Evolutionary conservation across 176 grass and related monocot genomes (phyloP), one percentile per base, ranked within the genome.

Genomic region (Elaeis guineensis): DNA sequence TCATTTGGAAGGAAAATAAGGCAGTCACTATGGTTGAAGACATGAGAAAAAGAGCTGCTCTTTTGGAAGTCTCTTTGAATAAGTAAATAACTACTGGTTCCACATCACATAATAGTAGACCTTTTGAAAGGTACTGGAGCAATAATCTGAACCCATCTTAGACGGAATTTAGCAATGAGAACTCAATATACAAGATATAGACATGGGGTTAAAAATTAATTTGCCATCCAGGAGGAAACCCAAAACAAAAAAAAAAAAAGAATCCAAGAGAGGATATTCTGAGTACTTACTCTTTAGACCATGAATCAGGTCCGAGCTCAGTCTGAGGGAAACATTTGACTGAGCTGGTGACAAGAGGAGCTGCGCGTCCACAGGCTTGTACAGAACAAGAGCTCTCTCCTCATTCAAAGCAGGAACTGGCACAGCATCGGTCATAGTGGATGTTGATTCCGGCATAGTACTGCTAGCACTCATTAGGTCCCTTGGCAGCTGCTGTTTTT

Each of bases 381-480:
- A 73, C 16, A 63, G 59, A 52, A 73, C 59, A 18, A 73, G 50
- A 48, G 70, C 50, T 55, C 70, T 73, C 70, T 72, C 55, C 50
- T 61, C 59, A 24, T 63, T 55, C 12, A 5, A 63, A 44, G 70
- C 19, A 50, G 5, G 20, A 20, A 19, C 16, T 22, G 30, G 25
- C 50, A 50, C 32, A 5, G 15, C 11, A 12, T 62, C 58, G 6
- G 6, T 62, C 59, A 28, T 19, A n/a, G 15, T 20, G 8, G 50
- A 35, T 54, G 14, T 49, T 11, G 48, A 19, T 32, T 50, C 25
- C 8, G 22, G 28, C 58, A 63, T 7, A 3, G 7, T 35, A 5
- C 16, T 26, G 26, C 26, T 39, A 35, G 3, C 26, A 54, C 26
- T 14, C 18, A 35, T 24, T 48, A 54, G n/a, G 11, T 63, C 70